Conservation (phyloP, 257 asterid genomes). For the Eustoma russellianum region DNA sequence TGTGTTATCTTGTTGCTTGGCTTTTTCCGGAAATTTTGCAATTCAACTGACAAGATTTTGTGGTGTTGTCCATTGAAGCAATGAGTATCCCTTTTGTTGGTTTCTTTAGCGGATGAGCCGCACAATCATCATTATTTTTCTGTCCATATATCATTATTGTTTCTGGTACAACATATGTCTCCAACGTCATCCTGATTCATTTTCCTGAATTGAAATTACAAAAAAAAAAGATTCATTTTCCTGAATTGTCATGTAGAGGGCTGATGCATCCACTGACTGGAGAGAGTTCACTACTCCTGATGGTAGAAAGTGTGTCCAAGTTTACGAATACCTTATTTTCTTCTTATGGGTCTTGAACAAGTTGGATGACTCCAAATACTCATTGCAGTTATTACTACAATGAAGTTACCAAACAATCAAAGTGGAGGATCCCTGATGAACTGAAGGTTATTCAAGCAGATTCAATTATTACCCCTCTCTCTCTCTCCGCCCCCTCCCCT, state of each 20-base stretch:
- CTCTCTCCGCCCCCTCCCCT: constrained; percentile 6
- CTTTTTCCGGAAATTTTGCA: too few relatives aligned
- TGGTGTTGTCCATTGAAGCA: too few relatives aligned
- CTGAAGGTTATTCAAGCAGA: constrained; percentile 52
- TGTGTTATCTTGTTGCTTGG: too few relatives aligned
- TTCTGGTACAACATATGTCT: not conserved
- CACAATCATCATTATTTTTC: not conserved
- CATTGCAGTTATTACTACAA: constrained; percentile 60
- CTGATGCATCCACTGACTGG: constrained; percentile 96
- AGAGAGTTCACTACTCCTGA: constrained; percentile 60
- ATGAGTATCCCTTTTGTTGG: too few relatives aligned
- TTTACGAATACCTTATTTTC: constrained; percentile 3
- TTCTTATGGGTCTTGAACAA: not conserved
- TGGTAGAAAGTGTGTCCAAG: constrained; percentile 58
- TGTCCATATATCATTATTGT: not conserved
- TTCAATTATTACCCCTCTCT: constrained; percentile 11
- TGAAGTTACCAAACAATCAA: constrained; percentile 56
- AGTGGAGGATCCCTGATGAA: constrained; percentile 86
- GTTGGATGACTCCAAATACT: constrained; percentile 3
- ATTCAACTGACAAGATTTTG: too few relatives aligned
- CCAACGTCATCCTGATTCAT: constrained; percentile 11
- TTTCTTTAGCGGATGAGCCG: too few relatives aligned
- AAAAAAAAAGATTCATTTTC: too few relatives aligned
- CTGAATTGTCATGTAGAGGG: constrained; percentile 53
- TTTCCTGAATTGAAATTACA: too few relatives aligned